Evolutionary conservation across 306 rosid genomes (phyloP), one percentile per base, ranked within the genome.

Genomic region (Quercus robur): DNA sequence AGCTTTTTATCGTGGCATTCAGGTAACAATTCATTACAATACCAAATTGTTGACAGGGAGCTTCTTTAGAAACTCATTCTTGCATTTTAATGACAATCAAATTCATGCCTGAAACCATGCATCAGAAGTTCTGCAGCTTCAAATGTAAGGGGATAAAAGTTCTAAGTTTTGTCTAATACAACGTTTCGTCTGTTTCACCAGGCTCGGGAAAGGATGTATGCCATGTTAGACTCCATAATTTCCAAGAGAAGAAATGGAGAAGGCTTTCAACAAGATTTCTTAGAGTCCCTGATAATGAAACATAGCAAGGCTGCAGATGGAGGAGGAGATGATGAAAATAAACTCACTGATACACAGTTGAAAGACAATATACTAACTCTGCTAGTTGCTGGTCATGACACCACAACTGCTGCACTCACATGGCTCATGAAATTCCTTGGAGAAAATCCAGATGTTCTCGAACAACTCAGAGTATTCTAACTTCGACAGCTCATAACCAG

Each of bases 371-470:
- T 91, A 59, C 58, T 91, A 51, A 94, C 98, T 74, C 80, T 91
- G 73, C 84, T 94, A 31, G 88, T 94, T 82, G 98, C 98, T 52
- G 98, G 98, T 13, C 97, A 94, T 81, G 98, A 91, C 68, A 91
- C 98, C 51, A 94, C 98, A 10, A 94, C 98, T 56, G 98, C 97
- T 78, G 97, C 88, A 78, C 98, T 94, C 62, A 91, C 98, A 20
- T 94, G 97, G 97, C 76, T 94, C 12, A 75, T 88, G 80, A 91
- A 94, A 75, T 94, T 94, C 81, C 95, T 94, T 52, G 94, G 83
- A 78, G 94, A 90, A 77, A 94, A 94, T 71, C 92, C 90, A 26
- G 5, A 58, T 71, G 97, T 89, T 78, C 81, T 94, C 73, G 92
- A 91, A 56, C 73, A 86, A 81, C 75, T 94, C 55, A 84, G 98